Evolutionary conservation across 73 alveolate genomes (phyloP).

Genomic region (Paramecium primaurelia): DNA sequence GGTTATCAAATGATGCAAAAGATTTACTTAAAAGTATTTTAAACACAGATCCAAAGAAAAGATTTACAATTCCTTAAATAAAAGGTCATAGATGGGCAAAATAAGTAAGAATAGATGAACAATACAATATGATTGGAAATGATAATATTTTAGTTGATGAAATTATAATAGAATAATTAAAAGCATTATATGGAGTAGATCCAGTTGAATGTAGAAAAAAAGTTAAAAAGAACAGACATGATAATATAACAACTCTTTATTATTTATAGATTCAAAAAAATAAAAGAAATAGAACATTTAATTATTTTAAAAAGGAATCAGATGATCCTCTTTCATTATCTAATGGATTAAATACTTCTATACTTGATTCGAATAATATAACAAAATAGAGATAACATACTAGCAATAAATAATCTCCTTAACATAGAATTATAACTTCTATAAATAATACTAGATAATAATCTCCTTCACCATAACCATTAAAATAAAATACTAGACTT

Average conservation of each 20-base stretch:
- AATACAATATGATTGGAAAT: slow-evolving; percentile 62
- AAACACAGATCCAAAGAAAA: slow-evolving; percentile 84
- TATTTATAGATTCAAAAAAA: neutral
- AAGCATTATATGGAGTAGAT: neutral
- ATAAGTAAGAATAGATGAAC: slow-evolving; percentile 56
- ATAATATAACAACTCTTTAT: neutral
- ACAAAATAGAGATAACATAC: neutral
- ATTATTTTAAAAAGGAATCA: neutral
- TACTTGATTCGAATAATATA: neutral
- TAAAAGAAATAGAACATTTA: neutral
- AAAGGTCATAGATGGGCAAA: slow-evolving; percentile 91
- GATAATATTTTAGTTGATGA: slow-evolving; percentile 64
- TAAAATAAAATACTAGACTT: neutral
- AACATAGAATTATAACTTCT: neutral
- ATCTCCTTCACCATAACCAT: neutral
- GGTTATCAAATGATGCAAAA: slow-evolving; percentile 57
- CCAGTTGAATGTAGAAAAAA: neutral
- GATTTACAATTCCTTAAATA: slow-evolving; percentile 83
- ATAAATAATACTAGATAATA: neutral
- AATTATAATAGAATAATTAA: neutral
- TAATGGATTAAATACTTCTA: neutral
- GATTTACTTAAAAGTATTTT: slow-evolving; percentile 86
- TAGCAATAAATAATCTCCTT: neutral
- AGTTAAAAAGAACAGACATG: slow-evolving; percentile 21
- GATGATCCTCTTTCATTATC: neutral